Base-by-base conservation (phyloP, 768 basidiomycete species). In the Cubamyces sp. region DNA sequence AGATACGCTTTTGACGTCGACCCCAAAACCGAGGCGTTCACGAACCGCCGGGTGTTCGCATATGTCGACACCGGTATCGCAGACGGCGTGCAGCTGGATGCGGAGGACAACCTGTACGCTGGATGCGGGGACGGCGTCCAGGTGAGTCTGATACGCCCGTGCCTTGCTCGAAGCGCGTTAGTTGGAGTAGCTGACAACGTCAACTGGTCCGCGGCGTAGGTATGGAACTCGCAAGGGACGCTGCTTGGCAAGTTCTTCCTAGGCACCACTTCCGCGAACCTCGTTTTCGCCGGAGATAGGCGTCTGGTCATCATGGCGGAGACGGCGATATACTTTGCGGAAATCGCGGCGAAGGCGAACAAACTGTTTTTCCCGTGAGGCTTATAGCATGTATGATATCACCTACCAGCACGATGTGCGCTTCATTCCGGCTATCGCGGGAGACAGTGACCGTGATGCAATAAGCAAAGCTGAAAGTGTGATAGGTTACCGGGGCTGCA, bases 1-100 rank as follows among this genome's bases (percentile, higher is more conserved):
- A 91, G 87, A 45, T 90, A 90, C 65, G 83, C 81, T 7, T 91
- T 81, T 66, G 88, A 91, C 66, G 84, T 92, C 23, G 83, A 88
- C 66, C 73, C 79, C 15, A 74, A 65, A 37, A 83, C 82, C 0
- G 79, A 84, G 41, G 71, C 77, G 3, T 87, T 90, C 69, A 70
- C 51, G 48, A 85, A 90, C 68, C 81, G 87, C 23, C 81, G 88
- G 5, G 79, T 89, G 15, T 87, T 91, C 64, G 87, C 88, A 0
- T 90, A 84, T 64, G 68, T 75, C 8, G 89, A 90, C 61, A 77
- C 86, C 21, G 90, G 88, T 1, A 74, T 86, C 30, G 83, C 88
- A 6, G 88, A 91, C 61, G 89, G 89, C 12, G 72, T 90, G 11
- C 84, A 87, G 67, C 77, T 87, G 1, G 90, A 92, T 66, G 75